Percentiles rank a stretch among this genome's conserved stretches.
phyloP scores from a whole-genome alignment of 495 filamentous ascomycete genomes.

The Xylaria scruposa region DNA sequence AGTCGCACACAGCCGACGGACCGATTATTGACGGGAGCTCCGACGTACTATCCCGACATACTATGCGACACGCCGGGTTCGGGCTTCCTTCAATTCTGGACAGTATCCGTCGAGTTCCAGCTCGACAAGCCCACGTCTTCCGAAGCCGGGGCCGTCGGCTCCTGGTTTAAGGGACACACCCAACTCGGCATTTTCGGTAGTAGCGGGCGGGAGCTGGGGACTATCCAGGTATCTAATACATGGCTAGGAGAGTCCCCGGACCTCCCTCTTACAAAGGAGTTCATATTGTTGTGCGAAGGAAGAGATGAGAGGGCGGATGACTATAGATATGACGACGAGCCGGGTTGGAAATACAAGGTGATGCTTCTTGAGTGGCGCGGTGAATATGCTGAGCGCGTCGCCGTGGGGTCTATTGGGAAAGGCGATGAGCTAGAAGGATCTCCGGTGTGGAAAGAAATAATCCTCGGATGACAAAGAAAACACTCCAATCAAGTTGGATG shows the following conservation, averaged over 20 bases:
- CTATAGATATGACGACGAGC: constrained; percentile 17
- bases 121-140: not conserved
- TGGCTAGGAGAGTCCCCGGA: not conserved
- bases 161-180: not conserved
- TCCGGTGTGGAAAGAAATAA: constrained; percentile 53
- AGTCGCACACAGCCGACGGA: not conserved
- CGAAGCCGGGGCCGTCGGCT: not conserved
- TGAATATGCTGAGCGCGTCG: constrained; percentile 29
- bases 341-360: constrained; percentile 32
- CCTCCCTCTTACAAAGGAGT: not conserved
- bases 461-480: constrained; percentile 37
- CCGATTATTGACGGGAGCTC: not conserved
- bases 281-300: constrained; percentile 21
- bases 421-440: constrained; percentile 46
- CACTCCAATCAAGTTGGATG: not conserved
- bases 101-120: constrained; percentile 13
- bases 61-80: constrained; percentile 11
- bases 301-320: constrained; percentile 14
- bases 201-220: not conserved
- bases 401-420: constrained; percentile 32
- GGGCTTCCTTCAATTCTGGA: constrained; percentile 29
- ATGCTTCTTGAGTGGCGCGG: constrained; percentile 31
- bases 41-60: constrained; percentile 18
- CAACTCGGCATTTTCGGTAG: not conserved
- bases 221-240: not conserved